A percentile compares a stretch with the other conserved stretches of the same genome.
phyloP scores from a whole-genome alignment of 805 yeast genomes.

The Metschnikowia henanensis region DNA sequence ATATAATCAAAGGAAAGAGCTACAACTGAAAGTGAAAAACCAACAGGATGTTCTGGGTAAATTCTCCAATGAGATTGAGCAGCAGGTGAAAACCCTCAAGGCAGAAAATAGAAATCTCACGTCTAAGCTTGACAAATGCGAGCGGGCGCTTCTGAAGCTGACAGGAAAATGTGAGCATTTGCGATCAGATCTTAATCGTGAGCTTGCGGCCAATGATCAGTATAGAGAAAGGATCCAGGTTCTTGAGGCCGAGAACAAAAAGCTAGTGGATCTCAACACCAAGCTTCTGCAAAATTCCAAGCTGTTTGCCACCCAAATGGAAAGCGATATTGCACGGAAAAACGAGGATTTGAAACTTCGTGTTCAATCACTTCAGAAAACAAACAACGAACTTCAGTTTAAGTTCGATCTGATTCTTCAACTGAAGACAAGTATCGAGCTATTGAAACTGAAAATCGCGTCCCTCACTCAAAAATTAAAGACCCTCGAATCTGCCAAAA shows the following conservation, averaged over 20 bases:
- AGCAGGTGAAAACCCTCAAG: slow-evolving; percentile 20
- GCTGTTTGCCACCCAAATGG: slow-evolving; percentile 10
- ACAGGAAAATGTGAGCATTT: slow-evolving; percentile 33
- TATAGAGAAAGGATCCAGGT: slow-evolving; percentile 36
- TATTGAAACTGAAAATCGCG: slow-evolving; percentile 56
- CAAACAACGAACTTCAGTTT: slow-evolving; percentile 51
- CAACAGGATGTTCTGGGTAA: slow-evolving; percentile 27
- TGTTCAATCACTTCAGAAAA: slow-evolving; percentile 38
- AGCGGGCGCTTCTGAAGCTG: slow-evolving; percentile 23
- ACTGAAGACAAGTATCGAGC: slow-evolving; percentile 47
- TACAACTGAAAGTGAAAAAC: slow-evolving; percentile 33
- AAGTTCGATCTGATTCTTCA: slow-evolving; percentile 51
- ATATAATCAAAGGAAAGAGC: slow-evolving; percentile 33
- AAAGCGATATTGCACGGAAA: slow-evolving; percentile 14
- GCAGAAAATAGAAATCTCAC: slow-evolving; percentile 19
- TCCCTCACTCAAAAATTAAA: slow-evolving; percentile 40
- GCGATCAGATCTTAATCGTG: slow-evolving; percentile 34
- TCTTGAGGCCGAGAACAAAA: slow-evolving; percentile 27
- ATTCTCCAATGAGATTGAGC: slow-evolving; percentile 19
- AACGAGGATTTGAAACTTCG: slow-evolving; percentile 28
- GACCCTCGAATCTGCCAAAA: slow-evolving; percentile 42
- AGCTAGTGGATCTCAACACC: slow-evolving; percentile 32
- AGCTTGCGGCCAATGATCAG: slow-evolving; percentile 35
- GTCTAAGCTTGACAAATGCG: slow-evolving; percentile 18
- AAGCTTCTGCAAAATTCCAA: slow-evolving; percentile 33